Evolutionary conservation across 1,139 yeast species (phyloP).

Genomic region (Debaryomycetaceae sp.): DNA sequence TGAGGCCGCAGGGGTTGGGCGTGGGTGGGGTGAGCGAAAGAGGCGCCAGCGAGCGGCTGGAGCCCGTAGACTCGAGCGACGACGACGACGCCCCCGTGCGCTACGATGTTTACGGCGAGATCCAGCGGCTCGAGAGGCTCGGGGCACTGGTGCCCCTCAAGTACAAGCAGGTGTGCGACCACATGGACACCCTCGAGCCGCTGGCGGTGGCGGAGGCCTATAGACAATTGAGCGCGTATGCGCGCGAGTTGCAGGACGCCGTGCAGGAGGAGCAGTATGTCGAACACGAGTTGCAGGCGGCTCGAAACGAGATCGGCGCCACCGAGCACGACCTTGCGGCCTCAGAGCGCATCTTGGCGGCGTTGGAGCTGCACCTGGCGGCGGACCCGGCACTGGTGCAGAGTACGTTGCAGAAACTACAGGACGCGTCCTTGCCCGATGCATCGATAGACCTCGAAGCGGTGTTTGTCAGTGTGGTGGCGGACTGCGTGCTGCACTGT

Average conservation of each 20-base stretch:
- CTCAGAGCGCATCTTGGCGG: slow-evolving; percentile 2
- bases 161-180: slow-evolving; percentile 17
- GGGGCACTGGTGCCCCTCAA: slow-evolving; percentile 25
- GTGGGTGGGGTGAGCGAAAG: slow-evolving; percentile 58
- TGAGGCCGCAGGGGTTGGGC: slow-evolving; percentile 67
- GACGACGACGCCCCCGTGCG: slow-evolving; percentile 11
- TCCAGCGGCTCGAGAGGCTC: slow-evolving; percentile 24
- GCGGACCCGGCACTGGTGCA: background rate
- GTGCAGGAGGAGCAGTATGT: slow-evolving; percentile 17
- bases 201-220: slow-evolving; percentile 9
- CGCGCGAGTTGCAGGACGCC: slow-evolving; percentile 15
- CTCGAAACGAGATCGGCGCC: slow-evolving; percentile 1
- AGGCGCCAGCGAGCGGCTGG: slow-evolving; percentile 7
- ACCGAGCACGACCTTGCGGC: slow-evolving; percentile 1
- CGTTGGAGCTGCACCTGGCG: background rate
- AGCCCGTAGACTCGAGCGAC: slow-evolving; percentile 17
- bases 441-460: background rate
- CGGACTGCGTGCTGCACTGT: background rate
- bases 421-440: background rate
- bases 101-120: slow-evolving; percentile 18
- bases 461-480: background rate
- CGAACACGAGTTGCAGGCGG: slow-evolving; percentile 9
- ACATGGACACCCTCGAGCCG: background rate
- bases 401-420: background rate
- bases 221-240: slow-evolving; percentile 13